These are phyloP conservation scores for Amanita muscaria DNA, from an alignment of 768 basidiomycete genomes.

Conservation along the genomic window DNA sequence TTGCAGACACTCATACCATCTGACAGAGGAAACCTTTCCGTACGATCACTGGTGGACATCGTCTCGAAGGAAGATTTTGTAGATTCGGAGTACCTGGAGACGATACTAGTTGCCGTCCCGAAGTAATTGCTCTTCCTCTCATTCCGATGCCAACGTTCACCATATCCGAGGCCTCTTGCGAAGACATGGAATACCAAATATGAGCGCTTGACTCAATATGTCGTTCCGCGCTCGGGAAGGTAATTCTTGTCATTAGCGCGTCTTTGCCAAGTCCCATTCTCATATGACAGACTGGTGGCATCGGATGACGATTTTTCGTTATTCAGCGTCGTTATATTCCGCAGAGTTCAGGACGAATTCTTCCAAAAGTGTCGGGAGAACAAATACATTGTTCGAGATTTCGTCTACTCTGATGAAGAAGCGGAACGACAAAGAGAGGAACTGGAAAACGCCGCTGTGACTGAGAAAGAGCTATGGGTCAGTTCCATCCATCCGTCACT, in stretches of 20 bases:
- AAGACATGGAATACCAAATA: slow-evolving; percentile 91
- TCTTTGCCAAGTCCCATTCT: slow-evolving; percentile 7
- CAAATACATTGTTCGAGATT: slow-evolving; percentile 94
- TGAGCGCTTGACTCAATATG: slow-evolving; percentile 80
- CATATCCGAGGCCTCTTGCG: slow-evolving; percentile 45
- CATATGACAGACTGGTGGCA: slow-evolving; percentile 48
- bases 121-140: slow-evolving; percentile 42
- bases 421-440: slow-evolving; percentile 77
- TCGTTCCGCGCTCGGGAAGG: slow-evolving; percentile 89
- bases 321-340: slow-evolving; percentile 82
- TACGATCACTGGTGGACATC: slow-evolving; percentile 77
- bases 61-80: slow-evolving; percentile 78
- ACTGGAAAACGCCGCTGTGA: slow-evolving; percentile 64
- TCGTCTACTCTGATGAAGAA: slow-evolving; percentile 78
- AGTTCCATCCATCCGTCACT: slow-evolving; percentile 17
- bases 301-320: slow-evolving; percentile 87
- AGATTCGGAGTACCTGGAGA: slow-evolving; percentile 92
- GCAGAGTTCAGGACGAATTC: slow-evolving; percentile 86
- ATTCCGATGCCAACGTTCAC: slow-evolving; percentile 10
- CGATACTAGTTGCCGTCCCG: slow-evolving; percentile 87
- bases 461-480: slow-evolving; percentile 98
- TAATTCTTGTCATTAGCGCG: slow-evolving; percentile 28
- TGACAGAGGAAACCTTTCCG: slow-evolving; percentile 86
- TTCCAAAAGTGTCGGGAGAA: slow-evolving; percentile 90
- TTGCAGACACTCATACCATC: slow-evolving; percentile 8